phyloP scores from a whole-genome alignment of 805 yeast genomes.

The Myxozyma lipomycoides region DNA sequence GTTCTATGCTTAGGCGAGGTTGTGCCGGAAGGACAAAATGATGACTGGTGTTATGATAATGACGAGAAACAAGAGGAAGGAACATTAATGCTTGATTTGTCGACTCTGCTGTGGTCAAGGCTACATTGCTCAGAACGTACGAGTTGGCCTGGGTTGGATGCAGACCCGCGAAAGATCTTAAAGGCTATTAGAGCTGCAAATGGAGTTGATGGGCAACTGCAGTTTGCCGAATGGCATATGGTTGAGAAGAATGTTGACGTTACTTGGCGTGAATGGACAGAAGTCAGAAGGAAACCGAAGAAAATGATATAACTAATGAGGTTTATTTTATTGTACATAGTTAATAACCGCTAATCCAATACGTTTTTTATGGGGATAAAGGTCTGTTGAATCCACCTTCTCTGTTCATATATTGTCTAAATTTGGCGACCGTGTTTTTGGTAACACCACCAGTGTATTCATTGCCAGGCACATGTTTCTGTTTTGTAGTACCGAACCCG shows the following conservation, averaged over 20 bases:
- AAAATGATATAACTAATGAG: not conserved
- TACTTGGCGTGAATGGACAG: not conserved
- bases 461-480: constrained; percentile 40
- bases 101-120: not conserved
- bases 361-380: constrained; percentile 33
- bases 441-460: constrained; percentile 37
- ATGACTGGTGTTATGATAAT: not conserved
- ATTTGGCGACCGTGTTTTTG: constrained; percentile 34
- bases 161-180: not conserved
- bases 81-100: not conserved
- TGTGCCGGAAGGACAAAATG: not conserved
- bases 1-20: not conserved
- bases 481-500: constrained; percentile 42
- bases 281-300: not conserved
- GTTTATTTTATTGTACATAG: not conserved
- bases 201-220: not conserved
- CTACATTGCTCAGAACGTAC: not conserved
- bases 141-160: not conserved
- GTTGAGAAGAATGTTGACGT: constrained; percentile 12
- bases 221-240: not conserved
- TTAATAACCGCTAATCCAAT: not conserved
- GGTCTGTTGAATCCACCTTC: constrained; percentile 39
- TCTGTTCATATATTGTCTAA: constrained; percentile 43
- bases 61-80: not conserved
- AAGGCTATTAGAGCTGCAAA: not conserved